Evolutionary conservation across 2,329 filamentous ascomycete species (phyloP).

Genomic region (Leptographium procerum): DNA sequence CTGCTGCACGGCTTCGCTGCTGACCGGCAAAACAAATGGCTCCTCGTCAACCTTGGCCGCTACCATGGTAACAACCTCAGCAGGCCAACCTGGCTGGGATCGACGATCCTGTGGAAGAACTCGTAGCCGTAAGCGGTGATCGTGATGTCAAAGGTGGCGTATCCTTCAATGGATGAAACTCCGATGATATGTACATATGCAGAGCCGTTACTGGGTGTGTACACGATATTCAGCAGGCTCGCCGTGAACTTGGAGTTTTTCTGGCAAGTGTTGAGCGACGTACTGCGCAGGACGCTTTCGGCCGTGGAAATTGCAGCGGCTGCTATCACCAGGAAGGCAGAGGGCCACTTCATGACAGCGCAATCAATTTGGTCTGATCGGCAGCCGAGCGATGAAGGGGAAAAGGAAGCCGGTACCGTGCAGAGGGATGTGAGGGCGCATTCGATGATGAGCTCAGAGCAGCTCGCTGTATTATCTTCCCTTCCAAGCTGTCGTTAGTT

Average conservation of each 20-base stretch:
- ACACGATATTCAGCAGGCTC: conserved; percentile 64
- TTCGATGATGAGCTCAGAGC: too few relatives aligned
- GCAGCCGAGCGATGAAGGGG: too few relatives aligned
- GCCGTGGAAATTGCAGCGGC: too few relatives aligned
- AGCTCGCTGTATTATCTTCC: too few relatives aligned
- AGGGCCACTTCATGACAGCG: too few relatives aligned
- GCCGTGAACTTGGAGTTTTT: conserved; percentile 65
- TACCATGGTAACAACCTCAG: conserved; percentile 66
- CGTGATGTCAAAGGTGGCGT: conserved; percentile 57
- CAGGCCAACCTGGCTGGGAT: conserved; percentile 56
- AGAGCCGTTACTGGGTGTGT: conserved; percentile 52
- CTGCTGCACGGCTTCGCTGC: conserved; percentile 39
- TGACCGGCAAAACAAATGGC: conserved; percentile 48
- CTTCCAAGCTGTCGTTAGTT: too few relatives aligned
- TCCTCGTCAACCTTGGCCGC: conserved; percentile 40
- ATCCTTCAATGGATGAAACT: conserved; percentile 60
- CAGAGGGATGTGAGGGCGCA: too few relatives aligned
- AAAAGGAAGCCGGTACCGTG: too few relatives aligned
- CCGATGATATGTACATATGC: conserved; percentile 58
- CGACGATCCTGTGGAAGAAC: conserved; percentile 46
- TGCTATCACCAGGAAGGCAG: too few relatives aligned
- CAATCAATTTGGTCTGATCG: too few relatives aligned
- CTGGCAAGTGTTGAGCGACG: conserved; percentile 64
- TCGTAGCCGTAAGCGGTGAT: conserved; percentile 64
- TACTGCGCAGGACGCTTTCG: conserved; percentile 29